Percentiles rank a stretch among this genome's conserved stretches.
Evolutionary conservation across 768 basidiomycete genomes (phyloP).

Genomic region (Lyophyllum shimeji): DNA sequence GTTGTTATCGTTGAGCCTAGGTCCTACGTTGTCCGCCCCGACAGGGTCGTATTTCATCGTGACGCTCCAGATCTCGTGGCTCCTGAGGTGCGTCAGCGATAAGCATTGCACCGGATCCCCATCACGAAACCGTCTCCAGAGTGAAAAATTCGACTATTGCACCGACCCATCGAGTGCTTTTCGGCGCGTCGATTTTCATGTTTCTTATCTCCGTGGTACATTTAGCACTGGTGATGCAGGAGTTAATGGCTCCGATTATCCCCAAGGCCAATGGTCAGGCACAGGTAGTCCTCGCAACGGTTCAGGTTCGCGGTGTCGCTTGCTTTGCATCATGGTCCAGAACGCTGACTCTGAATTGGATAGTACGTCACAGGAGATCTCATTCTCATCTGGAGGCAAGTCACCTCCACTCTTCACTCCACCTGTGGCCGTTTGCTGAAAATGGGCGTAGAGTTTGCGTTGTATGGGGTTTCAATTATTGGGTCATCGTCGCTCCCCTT

Average conservation of each 20-base stretch:
- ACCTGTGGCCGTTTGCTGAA: not conserved
- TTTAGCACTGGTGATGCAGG: conserved; percentile 10
- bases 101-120: not conserved
- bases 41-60: not conserved
- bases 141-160: not conserved
- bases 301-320: conserved; percentile 1
- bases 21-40: not conserved
- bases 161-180: conserved; percentile 5
- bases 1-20: not conserved
- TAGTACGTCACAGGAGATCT: conserved; percentile 11
- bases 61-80: not conserved
- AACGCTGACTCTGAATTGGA: not conserved
- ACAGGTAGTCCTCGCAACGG: conserved; percentile 1
- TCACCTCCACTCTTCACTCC: not conserved
- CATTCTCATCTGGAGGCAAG: conserved; percentile 12
- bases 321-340: not conserved
- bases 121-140: not conserved
- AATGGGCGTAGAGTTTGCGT: conserved; percentile 9
- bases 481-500: conserved; percentile 5
- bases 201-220: conserved; percentile 10
- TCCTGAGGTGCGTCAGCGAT: not conserved
- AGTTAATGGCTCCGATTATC: not conserved
- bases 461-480: conserved; percentile 10
- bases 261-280: not conserved
- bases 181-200: conserved; percentile 10